Base-by-base conservation (phyloP, 306 rosid genomes). In the Lablab purpureus region DNA sequence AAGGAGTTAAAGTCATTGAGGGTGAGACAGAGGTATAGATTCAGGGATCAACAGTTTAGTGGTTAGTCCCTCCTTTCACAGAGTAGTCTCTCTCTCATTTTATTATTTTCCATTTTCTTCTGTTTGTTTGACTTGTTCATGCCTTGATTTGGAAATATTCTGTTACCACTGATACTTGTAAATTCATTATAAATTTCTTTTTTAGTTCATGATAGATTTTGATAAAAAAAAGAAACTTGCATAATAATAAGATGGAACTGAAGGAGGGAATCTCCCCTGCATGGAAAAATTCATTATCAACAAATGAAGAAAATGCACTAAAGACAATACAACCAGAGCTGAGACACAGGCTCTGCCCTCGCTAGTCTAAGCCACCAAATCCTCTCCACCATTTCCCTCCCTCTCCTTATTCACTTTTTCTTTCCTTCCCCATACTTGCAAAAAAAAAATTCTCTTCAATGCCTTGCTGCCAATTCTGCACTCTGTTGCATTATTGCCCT, bases 11-110 rank as follows among this genome's bases (percentile, higher is more conserved):
- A 87, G 86, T 81, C 88, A 21, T 84, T 95, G 82, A 90, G 91
- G 69, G 92, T 88, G 83, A 86, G 85, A 40, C 99, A 95, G 83
- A 91, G 98, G 83, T 95, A 0, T 37, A 37, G 71, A 37, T 95
- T 81, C 81, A 89, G 99, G 62, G 97, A 95, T 88, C 94, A 87
- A 71, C 95, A 90, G 78, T 88, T 67, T 77, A 91, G 93, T 17
- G 99, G 99, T 95, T 58, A 84, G 92, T 81, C 71, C 66, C 46
- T 78, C 30, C 73, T 47, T 79, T 17, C 17, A 27, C 47, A 4
- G 21, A 1, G 18, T 47, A 49, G 56, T 41, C 40, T 80, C 81
- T 28, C 37, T 79, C 81, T 32, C 30, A 69, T 75, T 74, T 36
- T 12, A 75, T 70, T 22, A 66, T 74, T 58, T 78, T 27, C 41